A percentile compares a stretch with the other conserved stretches of the same genome.
These are phyloP conservation scores for Piper betle DNA, from an alignment of 164 flowering plant species.

Conservation along the genomic window DNA sequence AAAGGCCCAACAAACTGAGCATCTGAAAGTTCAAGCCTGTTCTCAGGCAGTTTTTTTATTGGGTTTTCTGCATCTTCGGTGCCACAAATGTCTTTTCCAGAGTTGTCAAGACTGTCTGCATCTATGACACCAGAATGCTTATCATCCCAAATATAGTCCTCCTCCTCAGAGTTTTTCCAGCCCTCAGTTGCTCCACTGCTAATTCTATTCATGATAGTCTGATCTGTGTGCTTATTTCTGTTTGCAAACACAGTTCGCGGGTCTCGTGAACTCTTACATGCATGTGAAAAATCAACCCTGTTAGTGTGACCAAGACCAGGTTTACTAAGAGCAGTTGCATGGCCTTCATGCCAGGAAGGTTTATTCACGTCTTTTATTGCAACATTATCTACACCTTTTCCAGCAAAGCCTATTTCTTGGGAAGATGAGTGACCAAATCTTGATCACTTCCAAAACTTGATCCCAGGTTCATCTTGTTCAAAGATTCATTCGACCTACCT, in stretches of 20 bases:
- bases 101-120: slow-evolving; percentile 21
- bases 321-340: slow-evolving; percentile 14
- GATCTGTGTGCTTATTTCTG: slow-evolving; percentile 17
- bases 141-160: slow-evolving; percentile 83
- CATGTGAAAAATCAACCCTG: slow-evolving; percentile 25
- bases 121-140: slow-evolving; percentile 42
- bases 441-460: slow-evolving; percentile 33
- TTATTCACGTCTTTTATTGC: slow-evolving; percentile 28
- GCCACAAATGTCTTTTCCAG: slow-evolving; percentile 34
- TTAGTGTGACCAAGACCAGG: slow-evolving; percentile 35
- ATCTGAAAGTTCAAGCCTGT: slow-evolving; percentile 6
- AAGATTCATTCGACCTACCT: slow-evolving; percentile 28
- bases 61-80: slow-evolving; percentile 35
- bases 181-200: slow-evolving; percentile 29
- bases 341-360: slow-evolving; percentile 21
- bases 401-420: slow-evolving; percentile 32
- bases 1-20: slow-evolving; percentile 5
- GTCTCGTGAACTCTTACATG: slow-evolving; percentile 6
- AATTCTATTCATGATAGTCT: slow-evolving; percentile 11
- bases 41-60: slow-evolving; percentile 21
- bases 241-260: slow-evolving; percentile 22
- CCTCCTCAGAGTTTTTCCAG: slow-evolving; percentile 95
- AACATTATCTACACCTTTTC: slow-evolving; percentile 28
- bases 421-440: slow-evolving; percentile 38
- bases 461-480: slow-evolving; percentile 32